Evolutionary conservation across 148 eudicot species (phyloP), one percentile per base, ranked within the genome.

Genomic region (Persicaria tinctoria): DNA sequence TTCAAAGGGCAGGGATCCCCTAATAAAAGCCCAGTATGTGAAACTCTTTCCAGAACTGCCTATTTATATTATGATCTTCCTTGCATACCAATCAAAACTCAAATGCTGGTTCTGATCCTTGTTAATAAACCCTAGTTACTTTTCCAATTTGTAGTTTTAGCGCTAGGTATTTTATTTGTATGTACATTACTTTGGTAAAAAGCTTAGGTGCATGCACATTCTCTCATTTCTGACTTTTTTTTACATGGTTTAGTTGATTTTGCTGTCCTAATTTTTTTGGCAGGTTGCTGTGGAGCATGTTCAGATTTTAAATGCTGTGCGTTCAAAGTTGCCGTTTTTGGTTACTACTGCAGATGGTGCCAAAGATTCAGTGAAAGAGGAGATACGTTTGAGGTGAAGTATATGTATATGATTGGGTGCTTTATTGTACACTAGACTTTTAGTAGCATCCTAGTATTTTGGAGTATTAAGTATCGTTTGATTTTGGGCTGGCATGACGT

Each of bases 241-340:
- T 11, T 72, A 23, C 51, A 50, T 72, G 74, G 50, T 73, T 53
- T 51, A 56, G 45, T 38, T 73, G 47, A 5, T 3, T 3, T 53
- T 73, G 46, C 46, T 46, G 12, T 51, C 56, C 49, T 84, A 57
- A 60, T 66, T 11, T 50, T 77, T 20, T 72, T 83, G 72, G 60
- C 80, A 94, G 98, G 97, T 94, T 78, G 87, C 89, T 73, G 97
- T 81, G 27, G 96, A 94, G 87, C 82, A 88, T 80, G 98, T 94
- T 78, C 85, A 86, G 59, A 86, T 94, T 51, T 77, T 94, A 84
- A 94, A 92, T 82, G 78, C 87, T 51, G 96, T 94, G 79, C 86
- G 56, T 78, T 77, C 82, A 50, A 94, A 88, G 84, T 85, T 94
- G 77, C 98, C 98, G 13, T 90, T 94, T 82, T 81, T 89, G 88